Conservation (phyloP, 495 filamentous ascomycete genomes). For the Talaromyces trachyspermus region DNA sequence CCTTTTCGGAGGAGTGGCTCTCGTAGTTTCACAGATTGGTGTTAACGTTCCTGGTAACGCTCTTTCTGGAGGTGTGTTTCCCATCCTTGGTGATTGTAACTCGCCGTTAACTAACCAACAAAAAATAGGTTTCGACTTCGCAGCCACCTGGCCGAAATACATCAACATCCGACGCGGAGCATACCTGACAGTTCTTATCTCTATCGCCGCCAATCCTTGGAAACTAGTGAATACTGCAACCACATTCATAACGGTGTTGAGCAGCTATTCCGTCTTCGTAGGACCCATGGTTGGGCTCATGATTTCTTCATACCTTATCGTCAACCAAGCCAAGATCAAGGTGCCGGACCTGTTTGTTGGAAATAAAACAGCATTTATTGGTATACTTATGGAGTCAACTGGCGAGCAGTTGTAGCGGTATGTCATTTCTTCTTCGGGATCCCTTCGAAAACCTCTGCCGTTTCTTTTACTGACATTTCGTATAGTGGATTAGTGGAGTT, state of each 20-base stretch:
- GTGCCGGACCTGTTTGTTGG: constrained; percentile 32
- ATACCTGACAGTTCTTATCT: constrained; percentile 41
- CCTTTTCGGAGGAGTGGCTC: constrained; percentile 45
- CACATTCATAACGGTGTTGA: constrained; percentile 41
- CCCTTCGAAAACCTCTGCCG: not conserved
- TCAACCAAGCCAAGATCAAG: constrained; percentile 28
- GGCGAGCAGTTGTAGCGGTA: constrained; percentile 32
- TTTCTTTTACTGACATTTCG: not conserved
- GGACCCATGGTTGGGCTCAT: constrained; percentile 36
- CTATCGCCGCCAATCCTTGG: constrained; percentile 45
- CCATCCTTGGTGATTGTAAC: not conserved
- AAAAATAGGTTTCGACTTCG: constrained; percentile 44
- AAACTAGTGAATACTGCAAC: constrained; percentile 40
- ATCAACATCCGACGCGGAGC: constrained; percentile 52
- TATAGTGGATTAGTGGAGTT: constrained; percentile 19
- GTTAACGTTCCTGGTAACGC: constrained; percentile 52
- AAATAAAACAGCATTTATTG: constrained; percentile 28
- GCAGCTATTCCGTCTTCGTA: constrained; percentile 42
- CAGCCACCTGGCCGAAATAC: constrained; percentile 49
- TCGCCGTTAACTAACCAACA: not conserved
- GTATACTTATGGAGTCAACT: constrained; percentile 34
- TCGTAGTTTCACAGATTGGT: constrained; percentile 46
- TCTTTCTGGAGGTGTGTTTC: constrained; percentile 30
- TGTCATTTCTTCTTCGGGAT: not conserved
- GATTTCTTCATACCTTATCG: constrained; percentile 32